Percentiles rank a stretch among this genome's conserved stretches.
phyloP scores from a whole-genome alignment of 1,284 basidiomycete species.

The Puccinia novopanici region DNA sequence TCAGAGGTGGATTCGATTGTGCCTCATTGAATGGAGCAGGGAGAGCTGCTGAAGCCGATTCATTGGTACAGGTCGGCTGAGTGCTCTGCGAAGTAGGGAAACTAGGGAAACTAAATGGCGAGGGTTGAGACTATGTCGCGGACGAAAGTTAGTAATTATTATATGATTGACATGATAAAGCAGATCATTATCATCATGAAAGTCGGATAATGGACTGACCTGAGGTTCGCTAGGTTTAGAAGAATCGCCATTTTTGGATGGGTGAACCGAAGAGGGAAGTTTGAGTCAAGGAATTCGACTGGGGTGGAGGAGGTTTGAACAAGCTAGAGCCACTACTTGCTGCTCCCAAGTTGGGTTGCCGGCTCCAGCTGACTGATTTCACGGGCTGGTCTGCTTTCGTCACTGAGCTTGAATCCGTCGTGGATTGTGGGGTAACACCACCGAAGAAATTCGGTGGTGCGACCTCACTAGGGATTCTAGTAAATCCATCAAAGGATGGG shows the following conservation, averaged over 20 bases:
- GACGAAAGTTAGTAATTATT: neutral
- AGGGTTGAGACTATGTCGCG: constrained; percentile 3
- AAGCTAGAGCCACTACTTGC: neutral
- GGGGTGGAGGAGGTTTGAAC: neutral
- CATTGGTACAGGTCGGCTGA: constrained; percentile 21
- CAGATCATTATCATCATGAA: neutral
- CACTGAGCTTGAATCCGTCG: neutral
- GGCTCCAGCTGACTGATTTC: constrained; percentile 2
- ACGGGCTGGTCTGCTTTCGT: neutral
- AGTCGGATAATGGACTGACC: neutral
- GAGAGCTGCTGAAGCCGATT: neutral
- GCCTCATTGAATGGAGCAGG: neutral
- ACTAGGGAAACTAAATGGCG: constrained; percentile 6
- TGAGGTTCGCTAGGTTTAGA: neutral
- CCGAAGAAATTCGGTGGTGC: constrained; percentile 36
- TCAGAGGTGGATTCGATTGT: neutral
- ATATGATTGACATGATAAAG: neutral
- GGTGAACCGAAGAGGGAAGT: constrained; percentile 1
- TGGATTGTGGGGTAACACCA: neutral
- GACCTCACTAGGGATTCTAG: constrained; percentile 24
- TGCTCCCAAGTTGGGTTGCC: constrained; percentile 12
- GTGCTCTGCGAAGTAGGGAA: constrained; percentile 13
- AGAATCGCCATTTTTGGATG: neutral
- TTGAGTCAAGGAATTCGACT: neutral
- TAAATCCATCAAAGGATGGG: neutral